Base-by-base conservation (phyloP, 2,329 filamentous ascomycete species). In the Aspergillus texensis region DNA sequence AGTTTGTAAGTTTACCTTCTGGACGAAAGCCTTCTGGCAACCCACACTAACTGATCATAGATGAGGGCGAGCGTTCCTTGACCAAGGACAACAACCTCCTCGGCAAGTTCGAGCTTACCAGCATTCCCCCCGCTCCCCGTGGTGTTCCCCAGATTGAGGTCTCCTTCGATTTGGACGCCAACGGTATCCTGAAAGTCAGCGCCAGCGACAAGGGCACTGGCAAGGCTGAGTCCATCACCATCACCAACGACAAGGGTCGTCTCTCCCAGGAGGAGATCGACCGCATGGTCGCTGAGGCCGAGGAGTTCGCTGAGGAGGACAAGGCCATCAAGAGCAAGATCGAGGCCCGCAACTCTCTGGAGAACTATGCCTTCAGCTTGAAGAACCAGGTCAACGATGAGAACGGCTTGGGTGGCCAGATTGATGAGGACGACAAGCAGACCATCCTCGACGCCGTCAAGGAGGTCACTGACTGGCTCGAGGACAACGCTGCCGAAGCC, bases 371-470 rank as follows among this genome's bases (percentile, higher is more conserved):
- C 72, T 98, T 96, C 89, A 94, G 88, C 85, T 86, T 99, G 74
- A 98, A 98, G 92, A 98, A 97, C 91, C 95, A 98, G 86, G 90
- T 93, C 85, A 94, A 94, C 80, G 95, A 99, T 69, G 91, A 96
- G 73, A 93, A 97, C 68, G 95, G 94, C 80, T 92, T 98, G 66
- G 94, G 94, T 82, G 93, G 94, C 84, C 97, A 98, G 92, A 95
- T 99, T 75, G 92, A 95, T 68, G 94, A 97, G 60, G 94, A 98
- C 74, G 95, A 99, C 84, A 98, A 98, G 91, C 94, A 98, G 83
- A 89, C 93, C 74, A 89, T 99, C 73, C 84, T 96, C 69, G 94
- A 97, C 71, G 95, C 95, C 68, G 89, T 99, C 84, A 98, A 98
- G 91, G 95, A 99, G 85, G 85, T 93, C 68, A 90, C 90, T 74